phyloP scores from a whole-genome alignment of 495 filamentous ascomycete species.

The Ascodesmis nigricans region DNA sequence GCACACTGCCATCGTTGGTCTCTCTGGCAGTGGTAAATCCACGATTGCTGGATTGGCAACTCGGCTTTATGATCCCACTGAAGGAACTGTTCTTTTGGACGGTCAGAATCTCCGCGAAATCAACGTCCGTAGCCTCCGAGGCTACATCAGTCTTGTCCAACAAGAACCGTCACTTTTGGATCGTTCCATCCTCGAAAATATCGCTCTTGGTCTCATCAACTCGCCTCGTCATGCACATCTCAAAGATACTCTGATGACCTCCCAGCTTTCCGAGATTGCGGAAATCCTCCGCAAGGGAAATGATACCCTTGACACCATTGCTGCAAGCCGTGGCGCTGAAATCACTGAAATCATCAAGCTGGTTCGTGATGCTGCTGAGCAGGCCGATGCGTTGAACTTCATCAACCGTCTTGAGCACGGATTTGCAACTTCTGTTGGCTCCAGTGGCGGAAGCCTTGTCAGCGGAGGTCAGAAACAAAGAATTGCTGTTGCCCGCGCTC shows the following conservation, averaged over 20 bases:
- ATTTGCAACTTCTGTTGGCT: slow-evolving; percentile 26
- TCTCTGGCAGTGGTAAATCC: slow-evolving; percentile 74
- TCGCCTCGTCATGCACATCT: too few species aligned
- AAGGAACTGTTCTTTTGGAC: slow-evolving; percentile 32
- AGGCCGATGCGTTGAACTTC: slow-evolving; percentile 36
- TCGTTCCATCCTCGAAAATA: slow-evolving; percentile 49
- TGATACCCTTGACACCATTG: too few species aligned
- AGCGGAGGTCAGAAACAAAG: slow-evolving; percentile 44
- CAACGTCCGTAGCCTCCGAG: slow-evolving; percentile 41
- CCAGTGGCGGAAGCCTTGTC: slow-evolving; percentile 33
- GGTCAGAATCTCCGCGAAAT: slow-evolving; percentile 32
- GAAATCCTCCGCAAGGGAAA: too few species aligned
- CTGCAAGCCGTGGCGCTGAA: too few species aligned
- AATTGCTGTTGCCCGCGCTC: slow-evolving; percentile 38
- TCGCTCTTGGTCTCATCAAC: slow-evolving; percentile 66
- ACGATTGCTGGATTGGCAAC: slow-evolving; percentile 61
- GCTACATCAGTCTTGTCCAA: slow-evolving; percentile 49
- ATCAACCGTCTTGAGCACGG: slow-evolving; percentile 25
- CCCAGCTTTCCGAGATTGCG: too few species aligned
- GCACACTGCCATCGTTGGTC: slow-evolving; percentile 66
- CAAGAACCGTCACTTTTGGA: slow-evolving; percentile 65
- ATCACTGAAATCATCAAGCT: too few species aligned
- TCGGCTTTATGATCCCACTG: slow-evolving; percentile 32
- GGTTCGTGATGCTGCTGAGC: slow-evolving; percentile 36
- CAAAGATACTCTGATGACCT: too few species aligned